These are phyloP conservation scores for Schizochytrium sp. DNA, from an alignment of 108 stramenopile genomes.

Conservation along the genomic window DNA sequence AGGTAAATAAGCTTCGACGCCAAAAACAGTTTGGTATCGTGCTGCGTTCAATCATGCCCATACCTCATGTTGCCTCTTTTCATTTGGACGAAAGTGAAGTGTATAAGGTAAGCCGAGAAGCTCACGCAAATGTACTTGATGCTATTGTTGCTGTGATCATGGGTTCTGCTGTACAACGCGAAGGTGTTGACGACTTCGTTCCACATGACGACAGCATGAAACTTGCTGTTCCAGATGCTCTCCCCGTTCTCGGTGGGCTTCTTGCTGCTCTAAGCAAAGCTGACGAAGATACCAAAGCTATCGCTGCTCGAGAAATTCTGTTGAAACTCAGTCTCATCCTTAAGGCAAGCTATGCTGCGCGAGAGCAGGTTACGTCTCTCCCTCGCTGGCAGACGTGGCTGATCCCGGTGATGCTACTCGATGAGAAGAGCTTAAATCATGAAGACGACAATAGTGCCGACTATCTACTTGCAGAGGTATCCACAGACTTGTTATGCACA, in stretches of 20 bases:
- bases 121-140: not conserved
- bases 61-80: slow-evolving; percentile 54
- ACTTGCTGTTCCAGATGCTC: slow-evolving; percentile 30
- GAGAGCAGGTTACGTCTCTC: slow-evolving; percentile 53
- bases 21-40: slow-evolving; percentile 53
- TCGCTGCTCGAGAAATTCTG: slow-evolving; percentile 47
- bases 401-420: slow-evolving; percentile 40
- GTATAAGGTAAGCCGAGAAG: slow-evolving; percentile 46
- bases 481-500: slow-evolving; percentile 51
- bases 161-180: slow-evolving; percentile 20
- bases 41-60: slow-evolving; percentile 39
- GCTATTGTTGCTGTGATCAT: slow-evolving; percentile 41
- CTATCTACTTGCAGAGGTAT: slow-evolving; percentile 44
- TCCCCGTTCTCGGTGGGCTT: slow-evolving; percentile 45
- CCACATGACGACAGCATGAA: slow-evolving; percentile 43
- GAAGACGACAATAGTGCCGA: slow-evolving; percentile 53
- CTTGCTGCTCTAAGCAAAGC: slow-evolving; percentile 54
- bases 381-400: slow-evolving; percentile 54
- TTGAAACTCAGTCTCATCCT: not conserved
- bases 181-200: slow-evolving; percentile 45
- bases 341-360: slow-evolving; percentile 43
- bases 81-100: not conserved
- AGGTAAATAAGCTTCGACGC: not conserved
- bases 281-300: slow-evolving; percentile 57
- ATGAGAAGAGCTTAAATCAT: slow-evolving; percentile 55